These are phyloP conservation scores for Coemansia sp. DNA, from an alignment of 192 early-diverging fungal species.

Conservation along the genomic window DNA sequence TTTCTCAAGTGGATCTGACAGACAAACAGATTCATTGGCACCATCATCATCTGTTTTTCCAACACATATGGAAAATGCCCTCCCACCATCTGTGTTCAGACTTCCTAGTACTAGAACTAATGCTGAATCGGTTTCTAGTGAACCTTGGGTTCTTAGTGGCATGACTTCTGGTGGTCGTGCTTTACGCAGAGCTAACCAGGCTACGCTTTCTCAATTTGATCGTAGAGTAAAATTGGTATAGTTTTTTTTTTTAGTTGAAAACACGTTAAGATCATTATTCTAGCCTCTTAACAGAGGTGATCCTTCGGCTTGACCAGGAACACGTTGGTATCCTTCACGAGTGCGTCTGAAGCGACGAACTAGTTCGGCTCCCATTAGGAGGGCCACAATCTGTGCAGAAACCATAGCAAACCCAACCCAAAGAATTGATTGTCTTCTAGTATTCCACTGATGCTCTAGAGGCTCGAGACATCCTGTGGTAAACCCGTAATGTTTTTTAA, in stretches of 20 bases:
- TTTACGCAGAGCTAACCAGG: slow-evolving; percentile 32
- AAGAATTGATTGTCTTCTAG: slow-evolving; percentile 8
- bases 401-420: slow-evolving; percentile 37
- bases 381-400: slow-evolving; percentile 34
- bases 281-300: slow-evolving; percentile 30
- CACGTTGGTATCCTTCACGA: slow-evolving; percentile 32
- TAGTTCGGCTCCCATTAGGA: slow-evolving; percentile 40
- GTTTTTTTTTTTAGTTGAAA: not conserved
- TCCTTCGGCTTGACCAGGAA: slow-evolving; percentile 22
- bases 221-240: slow-evolving; percentile 30
- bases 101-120: slow-evolving; percentile 17
- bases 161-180: slow-evolving; percentile 45
- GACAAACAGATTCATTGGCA: slow-evolving; percentile 4
- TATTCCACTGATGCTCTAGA: slow-evolving; percentile 29
- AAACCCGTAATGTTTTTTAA: slow-evolving; percentile 45
- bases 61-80: slow-evolving; percentile 8
- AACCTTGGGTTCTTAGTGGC: slow-evolving; percentile 29
- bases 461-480: slow-evolving; percentile 24
- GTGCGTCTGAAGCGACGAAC: slow-evolving; percentile 35
- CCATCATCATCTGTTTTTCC: slow-evolving; percentile 25
- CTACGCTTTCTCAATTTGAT: slow-evolving; percentile 31
- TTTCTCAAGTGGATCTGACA: not conserved
- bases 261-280: not conserved
- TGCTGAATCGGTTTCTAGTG: not conserved
- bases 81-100: slow-evolving; percentile 43